Conservation (phyloP, 768 basidiomycete species). For the Rhizopogon salebrosus region DNA sequence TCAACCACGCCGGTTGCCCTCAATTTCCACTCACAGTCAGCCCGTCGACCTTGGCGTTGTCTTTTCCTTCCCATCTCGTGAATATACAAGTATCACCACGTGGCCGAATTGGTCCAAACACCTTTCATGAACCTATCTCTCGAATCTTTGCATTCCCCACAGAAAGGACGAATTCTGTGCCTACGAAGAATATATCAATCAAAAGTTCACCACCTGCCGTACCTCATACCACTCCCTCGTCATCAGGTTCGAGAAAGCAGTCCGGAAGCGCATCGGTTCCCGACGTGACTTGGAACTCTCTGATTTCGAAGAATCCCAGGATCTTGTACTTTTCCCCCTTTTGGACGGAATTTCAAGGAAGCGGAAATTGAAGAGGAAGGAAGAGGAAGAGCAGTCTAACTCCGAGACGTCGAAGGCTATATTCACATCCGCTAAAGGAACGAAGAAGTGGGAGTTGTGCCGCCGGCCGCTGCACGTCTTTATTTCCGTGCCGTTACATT, state of each 20-base stretch:
- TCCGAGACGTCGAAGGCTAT: not conserved
- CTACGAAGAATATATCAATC: conserved; percentile 21
- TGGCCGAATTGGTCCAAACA: conserved; percentile 17
- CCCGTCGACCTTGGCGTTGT: conserved; percentile 11
- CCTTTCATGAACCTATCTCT: conserved; percentile 6
- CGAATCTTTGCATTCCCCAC: conserved; percentile 26
- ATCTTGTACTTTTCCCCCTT: not conserved
- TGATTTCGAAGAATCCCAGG: conserved; percentile 12
- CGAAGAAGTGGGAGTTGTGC: not conserved
- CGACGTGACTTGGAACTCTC: conserved; percentile 13
- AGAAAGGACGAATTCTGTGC: conserved; percentile 17
- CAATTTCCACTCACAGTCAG: conserved; percentile 14
- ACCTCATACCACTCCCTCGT: conserved; percentile 11
- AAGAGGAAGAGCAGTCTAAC: not conserved
- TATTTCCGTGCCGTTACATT: not conserved
- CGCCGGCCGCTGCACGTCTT: not conserved
- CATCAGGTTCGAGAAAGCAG: conserved; percentile 27
- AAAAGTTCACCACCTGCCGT: conserved; percentile 14
- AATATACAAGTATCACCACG: conserved; percentile 7
- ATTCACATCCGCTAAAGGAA: not conserved
- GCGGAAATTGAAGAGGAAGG: not conserved
- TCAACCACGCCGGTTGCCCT: conserved; percentile 2
- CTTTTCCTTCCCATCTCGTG: not conserved
- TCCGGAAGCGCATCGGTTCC: conserved; percentile 18
- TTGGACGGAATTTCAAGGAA: not conserved